Conservation (phyloP, 495 filamentous ascomycete species). For the Lindgomyces ingoldianus region DNA sequence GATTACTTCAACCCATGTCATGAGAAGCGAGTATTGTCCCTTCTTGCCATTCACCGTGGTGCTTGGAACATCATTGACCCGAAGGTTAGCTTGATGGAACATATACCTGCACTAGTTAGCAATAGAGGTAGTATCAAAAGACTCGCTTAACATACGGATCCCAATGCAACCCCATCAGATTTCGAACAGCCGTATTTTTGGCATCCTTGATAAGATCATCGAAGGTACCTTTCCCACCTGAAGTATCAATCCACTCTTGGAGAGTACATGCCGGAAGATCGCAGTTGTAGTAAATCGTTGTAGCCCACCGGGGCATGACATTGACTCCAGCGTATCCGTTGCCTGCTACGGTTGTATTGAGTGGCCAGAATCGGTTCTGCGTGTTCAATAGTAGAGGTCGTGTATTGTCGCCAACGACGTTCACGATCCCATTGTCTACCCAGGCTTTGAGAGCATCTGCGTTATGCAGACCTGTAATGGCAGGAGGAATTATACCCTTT, state of each 20-base stretch:
- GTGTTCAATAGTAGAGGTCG: conserved; percentile 47
- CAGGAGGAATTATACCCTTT: conserved; percentile 62
- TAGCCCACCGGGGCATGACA: conserved; percentile 63
- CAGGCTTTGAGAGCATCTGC: conserved; percentile 62
- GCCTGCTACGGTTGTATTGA: conserved; percentile 52
- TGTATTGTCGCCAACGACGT: conserved; percentile 67
- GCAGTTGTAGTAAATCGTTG: conserved; percentile 68
- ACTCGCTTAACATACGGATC: conserved; percentile 51
- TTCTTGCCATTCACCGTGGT: conserved; percentile 57
- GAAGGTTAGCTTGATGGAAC: conserved; percentile 64
- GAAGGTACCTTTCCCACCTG: conserved; percentile 54
- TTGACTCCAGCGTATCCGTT: conserved; percentile 61
- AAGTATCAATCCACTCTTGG: conserved; percentile 63
- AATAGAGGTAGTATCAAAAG: conserved; percentile 25
- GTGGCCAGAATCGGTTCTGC: conserved; percentile 52
- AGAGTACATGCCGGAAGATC: conserved; percentile 57
- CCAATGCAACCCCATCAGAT: conserved; percentile 57
- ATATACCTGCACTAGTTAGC: conserved; percentile 42
- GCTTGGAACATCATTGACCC: conserved; percentile 50
- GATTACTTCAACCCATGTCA: conserved; percentile 63
- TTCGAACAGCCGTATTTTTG: conserved; percentile 54
- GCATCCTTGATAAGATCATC: conserved; percentile 53
- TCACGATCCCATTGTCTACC: conserved; percentile 57
- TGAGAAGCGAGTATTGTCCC: conserved; percentile 56
- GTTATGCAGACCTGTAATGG: conserved; percentile 67